phyloP scores from a whole-genome alignment of 2,329 filamentous ascomycete genomes.

The Niveomyces coronatus region DNA sequence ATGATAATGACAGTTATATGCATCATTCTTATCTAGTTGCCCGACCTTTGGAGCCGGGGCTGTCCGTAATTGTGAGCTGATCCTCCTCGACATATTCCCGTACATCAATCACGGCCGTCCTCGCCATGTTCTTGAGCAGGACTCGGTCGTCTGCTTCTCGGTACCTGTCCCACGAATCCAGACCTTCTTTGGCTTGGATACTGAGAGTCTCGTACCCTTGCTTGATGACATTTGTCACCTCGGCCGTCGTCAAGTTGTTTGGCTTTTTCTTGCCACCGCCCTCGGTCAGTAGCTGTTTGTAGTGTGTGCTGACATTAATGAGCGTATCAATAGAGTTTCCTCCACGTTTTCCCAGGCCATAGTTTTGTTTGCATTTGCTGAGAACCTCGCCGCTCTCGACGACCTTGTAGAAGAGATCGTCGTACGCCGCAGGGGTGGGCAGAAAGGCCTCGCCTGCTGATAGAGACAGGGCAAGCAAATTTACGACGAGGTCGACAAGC shows the following conservation, averaged over 20 bases:
- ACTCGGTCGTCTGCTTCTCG: slow-evolving; percentile 78
- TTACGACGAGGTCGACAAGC: slow-evolving; percentile 68
- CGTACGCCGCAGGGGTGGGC: slow-evolving; percentile 76
- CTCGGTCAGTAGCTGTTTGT: slow-evolving; percentile 68
- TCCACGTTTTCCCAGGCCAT: slow-evolving; percentile 45
- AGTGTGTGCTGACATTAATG: slow-evolving; percentile 74
- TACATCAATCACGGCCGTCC: slow-evolving; percentile 59
- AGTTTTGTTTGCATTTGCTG: slow-evolving; percentile 70
- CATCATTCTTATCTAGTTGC: no score
- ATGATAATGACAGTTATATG: no score
- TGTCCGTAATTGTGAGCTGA: not conserved
- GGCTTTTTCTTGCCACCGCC: slow-evolving; percentile 37
- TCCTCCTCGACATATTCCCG: slow-evolving; percentile 36
- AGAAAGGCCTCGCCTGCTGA: slow-evolving; percentile 85
- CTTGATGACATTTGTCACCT: slow-evolving; percentile 88
- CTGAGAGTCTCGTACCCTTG: slow-evolving; percentile 92
- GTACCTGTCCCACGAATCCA: slow-evolving; percentile 79
- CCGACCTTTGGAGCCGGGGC: no score
- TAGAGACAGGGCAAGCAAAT: slow-evolving; percentile 73
- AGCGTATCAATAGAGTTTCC: slow-evolving; percentile 74
- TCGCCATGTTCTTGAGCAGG: slow-evolving; percentile 77
- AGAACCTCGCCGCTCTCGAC: slow-evolving; percentile 84
- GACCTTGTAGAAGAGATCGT: slow-evolving; percentile 97
- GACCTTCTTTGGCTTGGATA: slow-evolving; percentile 77
- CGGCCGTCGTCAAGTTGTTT: slow-evolving; percentile 66